phyloP scores from a whole-genome alignment of 2,329 filamentous ascomycete species.

The Fusarium piperis region DNA sequence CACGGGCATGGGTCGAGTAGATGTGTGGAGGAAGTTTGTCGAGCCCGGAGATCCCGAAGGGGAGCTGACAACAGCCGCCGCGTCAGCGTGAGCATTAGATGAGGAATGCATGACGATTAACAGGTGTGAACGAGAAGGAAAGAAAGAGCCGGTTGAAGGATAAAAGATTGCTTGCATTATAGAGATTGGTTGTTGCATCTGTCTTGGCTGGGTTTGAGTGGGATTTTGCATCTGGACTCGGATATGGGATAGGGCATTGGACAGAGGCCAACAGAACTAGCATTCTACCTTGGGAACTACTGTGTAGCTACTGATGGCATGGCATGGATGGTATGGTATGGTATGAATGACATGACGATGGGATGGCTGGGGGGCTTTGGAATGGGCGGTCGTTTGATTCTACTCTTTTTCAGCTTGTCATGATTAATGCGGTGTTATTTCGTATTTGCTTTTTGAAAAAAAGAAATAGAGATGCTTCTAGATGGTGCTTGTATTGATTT shows the following conservation, averaged over 20 bases:
- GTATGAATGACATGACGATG: conserved; percentile 8
- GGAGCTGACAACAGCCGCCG: conserved; percentile 35
- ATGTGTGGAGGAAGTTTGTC: conserved; percentile 60
- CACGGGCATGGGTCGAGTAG: conserved; percentile 58
- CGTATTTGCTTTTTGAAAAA: not conserved
- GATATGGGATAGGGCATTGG: conserved; percentile 8
- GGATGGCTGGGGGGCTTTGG: conserved; percentile 18
- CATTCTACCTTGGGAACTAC: not conserved
- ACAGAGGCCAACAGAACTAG: conserved; percentile 33
- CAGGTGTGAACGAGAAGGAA: not conserved
- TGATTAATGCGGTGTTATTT: conserved; percentile 16
- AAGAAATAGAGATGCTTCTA: conserved; percentile 4
- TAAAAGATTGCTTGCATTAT: conserved; percentile 15
- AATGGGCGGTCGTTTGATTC: conserved; percentile 5
- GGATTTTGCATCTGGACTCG: conserved; percentile 10
- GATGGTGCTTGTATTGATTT: not conserved
- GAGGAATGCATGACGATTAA: conserved; percentile 4
- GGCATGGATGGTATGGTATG: not conserved
- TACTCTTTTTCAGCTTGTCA: not conserved
- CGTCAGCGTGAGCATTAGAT: conserved; percentile 3
- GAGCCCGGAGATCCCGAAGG: conserved; percentile 53
- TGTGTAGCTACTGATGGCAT: not conserved
- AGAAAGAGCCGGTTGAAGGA: not conserved
- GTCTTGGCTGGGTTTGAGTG: not conserved
- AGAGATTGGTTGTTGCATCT: conserved; percentile 7